Base-by-base conservation (phyloP, 495 filamentous ascomycete species). In the Penicillium argentinense region DNA sequence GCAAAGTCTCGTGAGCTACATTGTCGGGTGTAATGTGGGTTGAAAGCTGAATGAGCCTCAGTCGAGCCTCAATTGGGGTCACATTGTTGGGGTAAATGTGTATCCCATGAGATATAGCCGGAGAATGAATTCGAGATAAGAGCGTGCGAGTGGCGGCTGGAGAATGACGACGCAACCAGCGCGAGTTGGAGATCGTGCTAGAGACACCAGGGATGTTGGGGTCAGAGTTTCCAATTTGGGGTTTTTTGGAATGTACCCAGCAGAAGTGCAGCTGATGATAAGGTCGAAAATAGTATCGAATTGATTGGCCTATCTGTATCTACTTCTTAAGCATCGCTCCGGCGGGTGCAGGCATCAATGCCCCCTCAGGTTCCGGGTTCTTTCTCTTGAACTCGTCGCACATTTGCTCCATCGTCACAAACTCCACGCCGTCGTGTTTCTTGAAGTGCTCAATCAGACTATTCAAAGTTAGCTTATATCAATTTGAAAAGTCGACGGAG, bases 391-490 rank as follows among this genome's bases (percentile, higher is more conserved):
- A 85, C 25, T 85, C 79, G 46, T 82, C 80, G 16, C 73, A 77
- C 44, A 86, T 78, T 53, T 83, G 71, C 45, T 78, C 84, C 69
- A 88, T 83, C 0, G 82, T 85, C 49, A 85, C 76, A 77, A 84
- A 88, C 51, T 88, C 81, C 1, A 87, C 81, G 0, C 85, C 84
- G 25, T 86, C 83, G 46, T 88, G 83, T 32, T 75, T 79, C 49
- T 85, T 85, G 54, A 89, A 83, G 39, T 86, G 77, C 45, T 87
- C 84, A 53, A 88, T 87, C 33, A 86, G 72, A 16, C 75, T 76
- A 21, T 26, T 12, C 0, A 24, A 30, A 13, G 29, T 54, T 29
- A 56, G 56, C 27, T 23, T 24, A 17, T 9, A 2, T 9, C 3
- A 17, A 29, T 5, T n/a, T 2, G 12, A 21, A 4, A 5, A 25